phyloP scores from a whole-genome alignment of 768 basidiomycete genomes.

The Austroboletus festivus region DNA sequence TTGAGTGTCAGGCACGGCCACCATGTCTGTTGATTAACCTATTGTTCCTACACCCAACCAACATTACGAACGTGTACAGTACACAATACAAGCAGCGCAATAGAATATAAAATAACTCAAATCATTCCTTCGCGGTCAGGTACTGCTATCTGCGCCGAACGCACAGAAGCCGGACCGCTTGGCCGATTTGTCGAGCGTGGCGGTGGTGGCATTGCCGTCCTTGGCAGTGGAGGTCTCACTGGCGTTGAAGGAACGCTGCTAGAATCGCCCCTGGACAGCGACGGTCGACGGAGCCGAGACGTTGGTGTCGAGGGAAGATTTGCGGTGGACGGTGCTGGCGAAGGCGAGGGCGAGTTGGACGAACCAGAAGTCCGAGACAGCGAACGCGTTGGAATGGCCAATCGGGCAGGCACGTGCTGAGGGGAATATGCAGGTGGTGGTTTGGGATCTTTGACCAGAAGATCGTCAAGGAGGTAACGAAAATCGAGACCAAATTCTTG shows the following conservation, averaged over 20 bases:
- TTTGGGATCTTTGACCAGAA: slow-evolving; percentile 54
- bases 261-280: slow-evolving; percentile 24
- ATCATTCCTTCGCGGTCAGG: slow-evolving; percentile 64
- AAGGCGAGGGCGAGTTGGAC: slow-evolving; percentile 13
- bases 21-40: no score
- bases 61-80: no score
- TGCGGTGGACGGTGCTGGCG: slow-evolving; percentile 11
- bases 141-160: slow-evolving; percentile 49
- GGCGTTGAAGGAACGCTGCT: slow-evolving; percentile 22
- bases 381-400: slow-evolving; percentile 17
- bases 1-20: no score
- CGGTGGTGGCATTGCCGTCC: slow-evolving; percentile 50
- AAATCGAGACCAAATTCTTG: slow-evolving; percentile 95
- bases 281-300: slow-evolving; percentile 27
- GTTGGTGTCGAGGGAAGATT: slow-evolving; percentile 27
- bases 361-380: slow-evolving; percentile 15
- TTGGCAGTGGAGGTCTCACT: slow-evolving; percentile 26
- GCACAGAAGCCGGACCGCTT: slow-evolving; percentile 41
- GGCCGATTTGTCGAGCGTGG: slow-evolving; percentile 70
- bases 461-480: slow-evolving; percentile 81
- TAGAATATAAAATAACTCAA: no score
- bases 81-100: background rate
- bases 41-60: no score
- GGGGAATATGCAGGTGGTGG: slow-evolving; percentile 19
- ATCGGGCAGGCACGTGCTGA: slow-evolving; percentile 29